These are phyloP conservation scores for Amanita muscaria DNA, from an alignment of 768 basidiomycete species.

Conservation along the genomic window DNA sequence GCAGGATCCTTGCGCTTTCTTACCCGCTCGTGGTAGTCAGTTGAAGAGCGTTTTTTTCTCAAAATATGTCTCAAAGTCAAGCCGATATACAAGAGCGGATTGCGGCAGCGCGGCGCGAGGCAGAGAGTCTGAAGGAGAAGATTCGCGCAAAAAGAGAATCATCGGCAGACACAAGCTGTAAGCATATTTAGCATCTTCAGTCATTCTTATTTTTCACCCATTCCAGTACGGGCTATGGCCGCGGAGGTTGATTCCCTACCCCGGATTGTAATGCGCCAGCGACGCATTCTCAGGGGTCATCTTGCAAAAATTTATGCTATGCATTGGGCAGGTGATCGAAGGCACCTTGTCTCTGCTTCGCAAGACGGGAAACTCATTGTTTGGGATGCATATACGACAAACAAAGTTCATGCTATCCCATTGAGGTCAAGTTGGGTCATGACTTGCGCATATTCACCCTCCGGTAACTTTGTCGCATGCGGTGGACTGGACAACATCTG, in stretches of 20 bases:
- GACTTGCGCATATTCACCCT: slow-evolving; percentile 98
- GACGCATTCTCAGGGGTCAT: slow-evolving; percentile 92
- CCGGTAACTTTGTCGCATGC: slow-evolving; percentile 95
- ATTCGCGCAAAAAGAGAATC: slow-evolving; percentile 94
- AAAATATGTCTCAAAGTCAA: slow-evolving; percentile 67
- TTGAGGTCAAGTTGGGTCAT: slow-evolving; percentile 98
- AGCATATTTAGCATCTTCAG: slow-evolving; percentile 28
- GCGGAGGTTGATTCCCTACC: slow-evolving; percentile 93
- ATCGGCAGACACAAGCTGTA: slow-evolving; percentile 96
- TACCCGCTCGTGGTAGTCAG: neutral
- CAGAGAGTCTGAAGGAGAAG: slow-evolving; percentile 97
- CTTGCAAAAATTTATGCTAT: slow-evolving; percentile 99
- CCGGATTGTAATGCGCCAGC: slow-evolving; percentile 92
- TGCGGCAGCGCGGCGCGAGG: slow-evolving; percentile 93
- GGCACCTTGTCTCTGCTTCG: slow-evolving; percentile 98
- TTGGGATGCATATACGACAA: slow-evolving; percentile 99
- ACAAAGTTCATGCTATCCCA: slow-evolving; percentile 99
- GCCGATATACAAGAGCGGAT: slow-evolving; percentile 88
- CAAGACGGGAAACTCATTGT: slow-evolving; percentile 99
- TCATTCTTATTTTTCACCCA: slow-evolving; percentile 11
- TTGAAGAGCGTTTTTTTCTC: neutral
- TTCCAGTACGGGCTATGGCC: slow-evolving; percentile 93
- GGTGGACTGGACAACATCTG: slow-evolving; percentile 99
- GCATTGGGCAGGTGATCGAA: slow-evolving; percentile 97
- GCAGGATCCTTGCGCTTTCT: slow-evolving; percentile 3